Evolutionary conservation across 306 rosid species (phyloP).

Genomic region (Herpetospermum pedunculosum): DNA sequence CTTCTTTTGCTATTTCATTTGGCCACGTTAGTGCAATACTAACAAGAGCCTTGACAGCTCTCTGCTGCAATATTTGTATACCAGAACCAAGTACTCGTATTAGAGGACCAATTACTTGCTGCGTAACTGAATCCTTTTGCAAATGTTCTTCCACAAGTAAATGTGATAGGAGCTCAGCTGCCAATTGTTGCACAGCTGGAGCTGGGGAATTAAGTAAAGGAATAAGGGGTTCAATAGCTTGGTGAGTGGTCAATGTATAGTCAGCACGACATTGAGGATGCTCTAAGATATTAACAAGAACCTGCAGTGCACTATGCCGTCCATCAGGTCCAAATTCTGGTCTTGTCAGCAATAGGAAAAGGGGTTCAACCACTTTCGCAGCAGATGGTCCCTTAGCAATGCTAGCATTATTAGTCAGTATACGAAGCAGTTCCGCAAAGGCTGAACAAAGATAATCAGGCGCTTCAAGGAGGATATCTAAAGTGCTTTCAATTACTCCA

Average conservation of each 20-base stretch:
- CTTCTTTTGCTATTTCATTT: slow-evolving; percentile 95
- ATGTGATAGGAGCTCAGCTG: slow-evolving; percentile 92
- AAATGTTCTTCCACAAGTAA: slow-evolving; percentile 79
- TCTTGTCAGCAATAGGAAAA: slow-evolving; percentile 69
- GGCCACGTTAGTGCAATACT: slow-evolving; percentile 93
- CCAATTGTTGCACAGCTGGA: slow-evolving; percentile 90
- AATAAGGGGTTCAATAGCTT: slow-evolving; percentile 83
- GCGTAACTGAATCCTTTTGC: slow-evolving; percentile 82
- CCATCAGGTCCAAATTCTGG: slow-evolving; percentile 92
- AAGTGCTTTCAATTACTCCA: slow-evolving; percentile 81
- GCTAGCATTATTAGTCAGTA: slow-evolving; percentile 92
- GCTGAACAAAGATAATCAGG: slow-evolving; percentile 89
- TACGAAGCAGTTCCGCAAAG: slow-evolving; percentile 82
- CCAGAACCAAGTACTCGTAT: slow-evolving; percentile 85
- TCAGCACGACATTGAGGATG: slow-evolving; percentile 97
- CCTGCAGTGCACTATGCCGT: slow-evolving; percentile 89
- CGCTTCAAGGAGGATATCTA: slow-evolving; percentile 70
- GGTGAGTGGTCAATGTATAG: slow-evolving; percentile 60
- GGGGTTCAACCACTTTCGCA: slow-evolving; percentile 84
- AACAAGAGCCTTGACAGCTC: slow-evolving; percentile 95
- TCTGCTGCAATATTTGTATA: slow-evolving; percentile 84
- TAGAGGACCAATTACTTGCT: slow-evolving; percentile 83
- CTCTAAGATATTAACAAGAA: slow-evolving; percentile 89
- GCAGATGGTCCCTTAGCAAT: slow-evolving; percentile 93
- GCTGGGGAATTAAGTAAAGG: slow-evolving; percentile 88